These are phyloP conservation scores for Pyrenophora tritici-repentis DNA, from an alignment of 2,329 filamentous ascomycete species.

Conservation along the genomic window DNA sequence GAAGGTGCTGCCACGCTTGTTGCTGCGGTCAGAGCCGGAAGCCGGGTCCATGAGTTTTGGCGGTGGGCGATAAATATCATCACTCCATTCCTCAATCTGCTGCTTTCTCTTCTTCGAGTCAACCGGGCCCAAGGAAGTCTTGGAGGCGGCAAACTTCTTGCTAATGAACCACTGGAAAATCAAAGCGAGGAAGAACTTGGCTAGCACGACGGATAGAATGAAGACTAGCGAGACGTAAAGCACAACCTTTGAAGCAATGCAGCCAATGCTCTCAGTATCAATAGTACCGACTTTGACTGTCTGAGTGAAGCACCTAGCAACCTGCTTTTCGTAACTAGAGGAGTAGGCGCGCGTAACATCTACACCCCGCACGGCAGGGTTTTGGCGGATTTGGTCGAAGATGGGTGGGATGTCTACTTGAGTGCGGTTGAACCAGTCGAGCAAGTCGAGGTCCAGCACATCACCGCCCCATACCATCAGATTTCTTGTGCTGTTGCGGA, in stretches of 20 bases:
- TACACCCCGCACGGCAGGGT: conserved; percentile 73
- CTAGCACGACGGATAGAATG: conserved; percentile 84
- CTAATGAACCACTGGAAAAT: conserved; percentile 97
- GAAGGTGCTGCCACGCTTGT: conserved; percentile 82
- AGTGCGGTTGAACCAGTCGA: conserved; percentile 85
- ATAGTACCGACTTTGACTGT: conserved; percentile 96
- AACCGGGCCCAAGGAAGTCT: conserved; percentile 76
- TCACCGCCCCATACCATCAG: conserved; percentile 92
- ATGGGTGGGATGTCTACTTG: conserved; percentile 76
- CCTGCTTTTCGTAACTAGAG: conserved; percentile 73
- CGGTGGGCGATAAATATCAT: conserved; percentile 94
- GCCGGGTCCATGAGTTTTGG: conserved; percentile 77
- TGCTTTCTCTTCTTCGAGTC: conserved; percentile 83
- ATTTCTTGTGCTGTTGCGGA: conserved; percentile 86
- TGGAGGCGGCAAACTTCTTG: conserved; percentile 79
- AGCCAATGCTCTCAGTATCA: conserved; percentile 94
- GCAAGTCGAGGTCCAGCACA: conserved; percentile 85
- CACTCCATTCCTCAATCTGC: conserved; percentile 97
- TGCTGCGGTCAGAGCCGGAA: conserved; percentile 68
- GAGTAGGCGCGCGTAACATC: conserved; percentile 92
- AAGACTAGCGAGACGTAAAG: conserved; percentile 91
- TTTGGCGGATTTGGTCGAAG: conserved; percentile 80
- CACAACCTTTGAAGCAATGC: conserved; percentile 96
- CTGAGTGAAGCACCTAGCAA: conserved; percentile 86
- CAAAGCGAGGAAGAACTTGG: conserved; percentile 86